phyloP scores from a whole-genome alignment of 1,284 basidiomycete genomes.

The Cryptococcus wingfieldii region DNA sequence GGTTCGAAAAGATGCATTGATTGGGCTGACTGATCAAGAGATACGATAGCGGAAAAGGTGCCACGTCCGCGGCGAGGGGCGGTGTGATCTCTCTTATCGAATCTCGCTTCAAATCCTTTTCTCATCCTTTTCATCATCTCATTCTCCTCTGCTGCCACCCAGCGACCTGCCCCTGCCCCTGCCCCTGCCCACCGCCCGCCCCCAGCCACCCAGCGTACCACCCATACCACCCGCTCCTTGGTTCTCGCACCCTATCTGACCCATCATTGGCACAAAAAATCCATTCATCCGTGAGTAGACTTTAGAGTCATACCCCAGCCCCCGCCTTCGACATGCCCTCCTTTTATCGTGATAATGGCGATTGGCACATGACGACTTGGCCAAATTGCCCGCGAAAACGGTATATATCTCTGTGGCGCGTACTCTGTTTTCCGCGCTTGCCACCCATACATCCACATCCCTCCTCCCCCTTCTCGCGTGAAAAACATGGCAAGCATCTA shows the following conservation, averaged over 20 bases:
- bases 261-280: too few relatives aligned
- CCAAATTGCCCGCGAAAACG: too few relatives aligned
- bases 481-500: not conserved
- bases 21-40: not conserved
- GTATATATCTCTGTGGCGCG: too few relatives aligned
- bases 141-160: too few relatives aligned
- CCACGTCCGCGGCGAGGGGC: not conserved
- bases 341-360: too few relatives aligned
- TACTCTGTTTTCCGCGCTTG: too few relatives aligned
- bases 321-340: too few relatives aligned
- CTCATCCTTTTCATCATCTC: not conserved
- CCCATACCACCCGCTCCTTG: not conserved
- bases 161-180: too few relatives aligned
- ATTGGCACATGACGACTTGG: too few relatives aligned
- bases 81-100: constrained; percentile 5
- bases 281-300: too few relatives aligned
- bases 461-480: not conserved
- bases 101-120: constrained; percentile 3
- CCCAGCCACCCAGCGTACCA: not conserved
- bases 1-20: not conserved
- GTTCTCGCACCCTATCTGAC: not conserved
- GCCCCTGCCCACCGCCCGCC: too few relatives aligned
- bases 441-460: not conserved
- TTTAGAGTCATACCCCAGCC: too few relatives aligned
- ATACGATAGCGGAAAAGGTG: not conserved